Evolutionary conservation across 495 filamentous ascomycete species (phyloP).

Genomic region (Patellaria atrata): DNA sequence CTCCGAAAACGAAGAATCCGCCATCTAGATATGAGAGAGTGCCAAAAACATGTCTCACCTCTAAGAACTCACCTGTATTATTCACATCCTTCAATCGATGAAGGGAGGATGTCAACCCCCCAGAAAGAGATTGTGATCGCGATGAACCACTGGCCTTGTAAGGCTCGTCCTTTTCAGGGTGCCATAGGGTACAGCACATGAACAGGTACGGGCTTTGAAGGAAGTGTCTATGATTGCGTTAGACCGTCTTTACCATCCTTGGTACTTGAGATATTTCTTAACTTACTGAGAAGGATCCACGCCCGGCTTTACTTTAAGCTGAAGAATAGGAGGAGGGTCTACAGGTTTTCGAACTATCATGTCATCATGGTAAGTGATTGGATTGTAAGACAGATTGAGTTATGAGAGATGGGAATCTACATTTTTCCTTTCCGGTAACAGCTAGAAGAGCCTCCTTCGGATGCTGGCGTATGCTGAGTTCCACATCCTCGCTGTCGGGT

Average conservation of each 20-base stretch:
- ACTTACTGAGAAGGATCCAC: constrained; percentile 61
- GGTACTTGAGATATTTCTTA: neutral
- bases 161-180: constrained; percentile 42
- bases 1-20: constrained; percentile 93
- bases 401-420: constrained; percentile 10
- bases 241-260: no score
- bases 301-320: constrained; percentile 56
- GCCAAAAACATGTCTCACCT: neutral
- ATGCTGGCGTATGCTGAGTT: constrained; percentile 22
- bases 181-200: constrained; percentile 56
- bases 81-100: constrained; percentile 85
- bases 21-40: constrained; percentile 39
- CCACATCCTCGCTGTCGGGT: constrained; percentile 18
- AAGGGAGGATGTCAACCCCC: constrained; percentile 78
- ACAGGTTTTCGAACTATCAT: constrained; percentile 75
- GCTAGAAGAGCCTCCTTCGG: constrained; percentile 23
- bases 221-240: constrained; percentile 42
- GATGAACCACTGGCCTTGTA: constrained; percentile 24
- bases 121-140: constrained; percentile 57
- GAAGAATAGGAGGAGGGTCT: constrained; percentile 86
- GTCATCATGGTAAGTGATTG: constrained; percentile 8
- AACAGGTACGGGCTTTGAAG: constrained; percentile 71
- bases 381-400: neutral
- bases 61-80: constrained; percentile 46
- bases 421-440: constrained; percentile 25